phyloP scores from a whole-genome alignment of 208 protist species.

The Trypanosoma lewisi region DNA sequence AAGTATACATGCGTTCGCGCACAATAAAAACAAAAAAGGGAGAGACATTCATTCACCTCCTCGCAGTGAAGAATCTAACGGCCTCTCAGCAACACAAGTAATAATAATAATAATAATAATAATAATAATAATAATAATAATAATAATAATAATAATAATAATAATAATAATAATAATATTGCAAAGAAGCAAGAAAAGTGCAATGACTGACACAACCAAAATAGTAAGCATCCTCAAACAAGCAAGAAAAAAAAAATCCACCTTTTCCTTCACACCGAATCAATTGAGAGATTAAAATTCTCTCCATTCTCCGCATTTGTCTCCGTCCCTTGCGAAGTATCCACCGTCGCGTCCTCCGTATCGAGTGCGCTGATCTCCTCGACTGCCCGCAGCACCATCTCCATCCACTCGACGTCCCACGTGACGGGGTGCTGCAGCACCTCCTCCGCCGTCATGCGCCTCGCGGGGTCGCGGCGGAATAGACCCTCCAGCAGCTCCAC shows the following conservation, averaged over 20 bases:
- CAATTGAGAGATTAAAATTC: constrained; percentile 24
- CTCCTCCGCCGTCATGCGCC: constrained; percentile 72
- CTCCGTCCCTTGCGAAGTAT: not conserved
- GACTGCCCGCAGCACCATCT: constrained; percentile 52
- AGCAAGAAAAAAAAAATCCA: constrained; percentile 10
- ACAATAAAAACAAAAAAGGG: constrained; percentile 17
- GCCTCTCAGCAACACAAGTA: no score
- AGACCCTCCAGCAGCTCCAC: constrained; percentile 70
- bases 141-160: no score
- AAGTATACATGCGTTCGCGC: not conserved
- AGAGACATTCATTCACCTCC: not conserved
- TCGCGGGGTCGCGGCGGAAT: constrained; percentile 61
- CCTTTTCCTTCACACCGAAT: not conserved
- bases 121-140: no score
- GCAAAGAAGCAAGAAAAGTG: no score
- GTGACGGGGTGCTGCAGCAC: constrained; percentile 74
- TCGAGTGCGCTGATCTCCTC: constrained; percentile 26
- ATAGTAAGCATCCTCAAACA: constrained; percentile 12
- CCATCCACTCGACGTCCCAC: constrained; percentile 78
- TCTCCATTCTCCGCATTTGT: not conserved
- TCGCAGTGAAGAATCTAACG: not conserved
- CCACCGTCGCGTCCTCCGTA: constrained; percentile 6
- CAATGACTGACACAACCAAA: not conserved
- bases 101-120: no score
- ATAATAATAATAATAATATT: no score